These are phyloP conservation scores for Leccinum subgranulosum DNA, from an alignment of 768 basidiomycete species.

Conservation along the genomic window DNA sequence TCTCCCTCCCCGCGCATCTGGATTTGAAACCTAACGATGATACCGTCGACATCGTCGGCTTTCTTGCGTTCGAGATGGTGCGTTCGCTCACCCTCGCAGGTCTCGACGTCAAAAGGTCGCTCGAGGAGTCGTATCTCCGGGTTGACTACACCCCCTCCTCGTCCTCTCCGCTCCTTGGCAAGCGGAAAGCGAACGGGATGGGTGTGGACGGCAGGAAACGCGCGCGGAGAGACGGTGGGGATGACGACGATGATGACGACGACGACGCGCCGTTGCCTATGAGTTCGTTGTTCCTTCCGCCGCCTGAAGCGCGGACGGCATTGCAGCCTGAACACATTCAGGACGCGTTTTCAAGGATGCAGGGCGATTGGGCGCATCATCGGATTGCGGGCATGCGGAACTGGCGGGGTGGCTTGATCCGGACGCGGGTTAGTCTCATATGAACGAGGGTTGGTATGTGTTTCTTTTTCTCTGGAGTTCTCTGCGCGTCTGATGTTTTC, in stretches of 20 bases:
- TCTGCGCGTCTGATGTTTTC: neutral
- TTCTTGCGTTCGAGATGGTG: conserved; percentile 97
- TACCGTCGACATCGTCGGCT: conserved; percentile 94
- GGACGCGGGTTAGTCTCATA: conserved; percentile 78
- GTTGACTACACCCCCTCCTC: conserved; percentile 52
- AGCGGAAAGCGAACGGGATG: conserved; percentile 57
- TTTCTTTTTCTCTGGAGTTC: neutral
- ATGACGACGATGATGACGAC: conserved; percentile 51
- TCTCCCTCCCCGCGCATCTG: conserved; percentile 66
- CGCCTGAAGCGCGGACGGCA: conserved; percentile 76
- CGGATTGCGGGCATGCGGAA: conserved; percentile 86
- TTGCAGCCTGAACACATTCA: conserved; percentile 84
- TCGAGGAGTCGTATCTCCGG: conserved; percentile 67
- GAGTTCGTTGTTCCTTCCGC: conserved; percentile 75
- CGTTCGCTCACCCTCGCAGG: conserved; percentile 89
- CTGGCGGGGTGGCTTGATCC: conserved; percentile 81
- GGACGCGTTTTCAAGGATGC: conserved; percentile 89
- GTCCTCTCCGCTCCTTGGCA: conserved; percentile 60
- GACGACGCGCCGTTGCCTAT: conserved; percentile 67
- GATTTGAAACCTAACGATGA: conserved; percentile 92
- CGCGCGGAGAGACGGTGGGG: conserved; percentile 45
- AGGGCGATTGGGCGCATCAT: conserved; percentile 76
- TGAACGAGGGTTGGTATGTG: conserved; percentile 26
- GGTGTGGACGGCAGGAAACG: conserved; percentile 35
- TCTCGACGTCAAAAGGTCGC: conserved; percentile 50